Evolutionary conservation across 83 land plant species (phyloP).

Genomic region (Larix sibirica): DNA sequence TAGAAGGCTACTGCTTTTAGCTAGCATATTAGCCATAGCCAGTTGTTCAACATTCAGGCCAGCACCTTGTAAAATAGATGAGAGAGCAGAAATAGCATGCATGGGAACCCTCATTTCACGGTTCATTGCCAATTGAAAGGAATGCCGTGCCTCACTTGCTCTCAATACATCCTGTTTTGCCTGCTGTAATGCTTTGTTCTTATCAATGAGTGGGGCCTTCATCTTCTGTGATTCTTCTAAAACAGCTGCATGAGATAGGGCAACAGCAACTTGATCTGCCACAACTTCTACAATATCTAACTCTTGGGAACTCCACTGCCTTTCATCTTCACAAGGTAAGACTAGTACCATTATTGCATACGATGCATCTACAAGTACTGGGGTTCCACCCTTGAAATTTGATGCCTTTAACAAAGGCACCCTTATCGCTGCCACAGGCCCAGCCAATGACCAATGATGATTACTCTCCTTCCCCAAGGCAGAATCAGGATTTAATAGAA

Average conservation of each 20-base stretch:
- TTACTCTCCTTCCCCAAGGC: conserved; percentile 46
- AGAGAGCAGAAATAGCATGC: conserved; percentile 72
- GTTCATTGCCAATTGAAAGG: conserved; percentile 86
- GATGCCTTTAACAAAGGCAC: conserved; percentile 86
- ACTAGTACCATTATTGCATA: conserved; percentile 85
- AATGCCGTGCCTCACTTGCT: conserved; percentile 83
- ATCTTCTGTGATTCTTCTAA: conserved; percentile 86
- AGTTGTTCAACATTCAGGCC: conserved; percentile 55
- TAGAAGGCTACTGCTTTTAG: conserved; percentile 68
- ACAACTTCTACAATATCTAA: conserved; percentile 87
- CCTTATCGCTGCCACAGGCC: conserved; percentile 82
- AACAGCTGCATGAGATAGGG: conserved; percentile 96
- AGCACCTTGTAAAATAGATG: conserved; percentile 73
- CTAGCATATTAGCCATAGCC: conserved; percentile 66
- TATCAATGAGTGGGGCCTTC: conserved; percentile 69
- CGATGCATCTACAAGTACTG: conserved; percentile 53
- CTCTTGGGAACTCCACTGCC: conserved; percentile 78
- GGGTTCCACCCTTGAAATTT: conserved; percentile 86
- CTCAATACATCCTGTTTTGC: conserved; percentile 72
- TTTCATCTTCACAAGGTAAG: conserved; percentile 55
- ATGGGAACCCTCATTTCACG: conserved; percentile 91
- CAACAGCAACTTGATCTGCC: conserved; percentile 99
- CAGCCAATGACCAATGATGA: conserved; percentile 39
- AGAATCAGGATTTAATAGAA: conserved; percentile 42
- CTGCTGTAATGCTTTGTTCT: conserved; percentile 68